Evolutionary conservation across 2,329 filamentous ascomycete species (phyloP), one percentile per base, ranked within the genome.

Genomic region (Alternaria infectoria): DNA sequence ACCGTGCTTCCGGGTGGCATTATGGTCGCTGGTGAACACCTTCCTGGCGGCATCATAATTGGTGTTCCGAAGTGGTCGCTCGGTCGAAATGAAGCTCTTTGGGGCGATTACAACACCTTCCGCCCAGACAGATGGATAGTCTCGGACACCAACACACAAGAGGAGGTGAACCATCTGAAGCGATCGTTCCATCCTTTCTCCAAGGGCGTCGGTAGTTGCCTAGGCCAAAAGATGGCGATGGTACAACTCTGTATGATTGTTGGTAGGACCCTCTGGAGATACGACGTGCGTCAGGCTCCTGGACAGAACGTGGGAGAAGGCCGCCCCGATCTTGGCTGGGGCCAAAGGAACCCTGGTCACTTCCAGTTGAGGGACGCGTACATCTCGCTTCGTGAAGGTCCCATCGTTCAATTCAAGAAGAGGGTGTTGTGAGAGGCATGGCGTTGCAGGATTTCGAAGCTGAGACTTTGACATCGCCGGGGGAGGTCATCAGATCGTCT

Each of bases 161-260:
- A 62, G 45, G 54, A 65, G 10, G 59, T 73, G 11, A 30, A 51
- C 6, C 51, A 30, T 7, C 57, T 70, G 3, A 67, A 63, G 32
- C 54, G 57, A 8, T 57, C 61, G 2, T 66, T 62, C 15, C 58
- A 61, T 32, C 68, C 73, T 7, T 76, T 75, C 61, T 60, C 65
- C 15, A 63, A 67, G 36, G 72, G 73, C n/a, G 66, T 68, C 21
- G 60, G 68, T 51, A 67, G 69, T 45, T 75, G 73, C 36, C 66
- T 69, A 21, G 73, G 73, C 10, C 68, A 71, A 62, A 72, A 72
- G 19, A 55, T 75, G 57, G 64, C 69, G 3, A 71, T 69, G 47
- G 26, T 56, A 51, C 47, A 51, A 15, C 47, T 51, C 9, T 51
- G 26, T 17, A 51, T 51, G 47, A 51, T 51, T 13, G 47, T 51